Percentiles rank a stretch among this genome's conserved stretches.
Conservation (phyloP, 2,329 filamentous ascomycete species). For the Aspergillus bombycis region DNA sequence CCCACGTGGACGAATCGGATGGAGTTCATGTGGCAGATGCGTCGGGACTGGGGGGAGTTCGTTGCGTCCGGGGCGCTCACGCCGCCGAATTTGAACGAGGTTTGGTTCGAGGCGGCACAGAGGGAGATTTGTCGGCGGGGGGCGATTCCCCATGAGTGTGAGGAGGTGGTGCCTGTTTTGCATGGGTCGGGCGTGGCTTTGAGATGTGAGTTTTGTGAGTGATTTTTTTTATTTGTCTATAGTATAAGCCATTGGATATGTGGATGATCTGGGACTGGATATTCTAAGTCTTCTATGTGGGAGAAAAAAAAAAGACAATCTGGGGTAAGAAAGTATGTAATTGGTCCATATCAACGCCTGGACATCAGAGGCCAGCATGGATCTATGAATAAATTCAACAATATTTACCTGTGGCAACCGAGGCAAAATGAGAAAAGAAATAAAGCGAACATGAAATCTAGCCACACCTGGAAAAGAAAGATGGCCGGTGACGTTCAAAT, state of each 20-base stretch:
- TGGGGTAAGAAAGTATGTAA: not conserved
- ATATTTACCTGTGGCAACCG: conserved; percentile 8
- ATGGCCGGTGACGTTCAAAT: conserved; percentile 11
- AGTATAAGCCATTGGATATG: not conserved
- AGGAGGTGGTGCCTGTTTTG: conserved; percentile 25
- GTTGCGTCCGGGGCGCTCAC: not conserved
- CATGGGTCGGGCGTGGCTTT: conserved; percentile 23
- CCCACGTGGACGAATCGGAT: conserved; percentile 25
- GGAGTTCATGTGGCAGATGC: conserved; percentile 32
- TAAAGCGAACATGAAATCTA: conserved; percentile 28
- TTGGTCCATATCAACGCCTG: conserved; percentile 8
- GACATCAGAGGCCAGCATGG: conserved; percentile 7
- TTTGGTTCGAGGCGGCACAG: conserved; percentile 31
- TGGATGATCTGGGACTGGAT: not conserved
- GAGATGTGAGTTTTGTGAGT: conserved; percentile 25
- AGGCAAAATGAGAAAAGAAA: conserved; percentile 3
- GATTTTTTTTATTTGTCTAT: not conserved
- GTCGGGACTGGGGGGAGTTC: conserved; percentile 25
- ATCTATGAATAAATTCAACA: conserved; percentile 10
- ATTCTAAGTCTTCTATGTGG: not conserved
- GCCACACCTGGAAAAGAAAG: conserved; percentile 21
- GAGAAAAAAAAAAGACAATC: not conserved
- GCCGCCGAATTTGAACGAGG: conserved; percentile 17
- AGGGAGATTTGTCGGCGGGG: conserved; percentile 24
- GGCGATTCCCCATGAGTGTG: conserved; percentile 25